These are phyloP conservation scores for Melaleuca alternifolia DNA, from an alignment of 345 rosid genomes.

Conservation along the genomic window DNA sequence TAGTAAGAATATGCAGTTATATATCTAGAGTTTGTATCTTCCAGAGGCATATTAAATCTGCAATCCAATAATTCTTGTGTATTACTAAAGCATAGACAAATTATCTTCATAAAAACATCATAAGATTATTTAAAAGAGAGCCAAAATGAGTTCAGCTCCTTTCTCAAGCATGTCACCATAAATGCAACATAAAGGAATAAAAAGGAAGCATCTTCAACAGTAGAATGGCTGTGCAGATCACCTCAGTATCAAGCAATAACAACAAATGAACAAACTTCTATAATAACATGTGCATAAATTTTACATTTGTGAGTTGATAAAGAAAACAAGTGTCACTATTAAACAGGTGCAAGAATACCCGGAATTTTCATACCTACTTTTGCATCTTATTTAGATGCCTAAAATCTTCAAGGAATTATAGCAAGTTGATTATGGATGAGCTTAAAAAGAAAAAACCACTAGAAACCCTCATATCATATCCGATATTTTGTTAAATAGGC, in stretches of 20 bases:
- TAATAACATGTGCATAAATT: not conserved
- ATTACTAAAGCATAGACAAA: not conserved
- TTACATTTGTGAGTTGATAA: not conserved
- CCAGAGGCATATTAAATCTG: not conserved
- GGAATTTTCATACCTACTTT: not conserved
- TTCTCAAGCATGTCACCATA: not conserved
- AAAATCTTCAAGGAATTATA: not conserved
- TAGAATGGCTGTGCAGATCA: not conserved
- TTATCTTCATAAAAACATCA: not conserved
- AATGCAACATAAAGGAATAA: not conserved
- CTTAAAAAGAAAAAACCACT: not conserved
- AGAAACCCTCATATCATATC: not conserved
- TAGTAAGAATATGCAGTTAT: not conserved
- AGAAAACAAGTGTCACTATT: not conserved
- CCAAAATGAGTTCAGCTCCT: not conserved
- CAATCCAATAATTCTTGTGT: not conserved
- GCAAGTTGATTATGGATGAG: not conserved
- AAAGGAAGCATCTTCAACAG: not conserved
- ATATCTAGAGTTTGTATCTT: too few relatives aligned
- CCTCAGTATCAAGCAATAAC: not conserved
- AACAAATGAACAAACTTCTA: not conserved
- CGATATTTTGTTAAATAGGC: not conserved
- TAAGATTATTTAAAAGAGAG: too few relatives aligned
- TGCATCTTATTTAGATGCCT: not conserved
- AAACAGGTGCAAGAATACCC: not conserved